Percentiles rank a stretch among this genome's conserved stretches.
These are phyloP conservation scores for Phytophthora chlamydospora DNA, from an alignment of 352 stramenopile species.

Conservation along the genomic window DNA sequence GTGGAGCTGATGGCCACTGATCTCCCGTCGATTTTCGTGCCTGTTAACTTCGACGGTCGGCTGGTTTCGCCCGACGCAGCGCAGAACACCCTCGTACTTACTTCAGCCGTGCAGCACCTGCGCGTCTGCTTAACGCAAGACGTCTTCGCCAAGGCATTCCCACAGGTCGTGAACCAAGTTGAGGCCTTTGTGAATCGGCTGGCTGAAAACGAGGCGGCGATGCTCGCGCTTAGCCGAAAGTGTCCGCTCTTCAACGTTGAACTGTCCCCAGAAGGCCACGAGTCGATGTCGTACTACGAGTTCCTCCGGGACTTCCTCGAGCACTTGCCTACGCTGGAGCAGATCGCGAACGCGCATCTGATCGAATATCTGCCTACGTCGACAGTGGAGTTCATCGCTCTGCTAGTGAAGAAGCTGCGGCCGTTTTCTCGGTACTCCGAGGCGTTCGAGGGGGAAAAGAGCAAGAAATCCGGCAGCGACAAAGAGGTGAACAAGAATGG, in stretches of 20 bases:
- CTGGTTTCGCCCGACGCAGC: conserved; percentile 39
- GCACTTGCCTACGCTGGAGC: conserved; percentile 49
- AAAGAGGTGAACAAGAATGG: conserved; percentile 77
- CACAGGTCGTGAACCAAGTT: conserved; percentile 52
- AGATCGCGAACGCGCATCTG: conserved; percentile 59
- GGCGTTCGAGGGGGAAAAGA: conserved; percentile 74
- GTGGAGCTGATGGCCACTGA: conserved; percentile 43
- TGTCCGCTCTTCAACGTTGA: conserved; percentile 55
- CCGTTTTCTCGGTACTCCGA: conserved; percentile 77
- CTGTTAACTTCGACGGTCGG: conserved; percentile 64
- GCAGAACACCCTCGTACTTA: conserved; percentile 59
- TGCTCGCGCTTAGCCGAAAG: conserved; percentile 52
- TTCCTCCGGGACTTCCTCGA: conserved; percentile 63
- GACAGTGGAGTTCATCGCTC: conserved; percentile 56
- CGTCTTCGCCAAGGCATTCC: conserved; percentile 59
- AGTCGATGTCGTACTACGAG: conserved; percentile 62
- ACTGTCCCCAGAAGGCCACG: conserved; percentile 24
- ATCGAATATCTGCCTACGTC: conserved; percentile 48
- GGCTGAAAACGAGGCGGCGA: conserved; percentile 36
- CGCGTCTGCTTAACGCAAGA: conserved; percentile 59
- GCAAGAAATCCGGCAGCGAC: conserved; percentile 75
- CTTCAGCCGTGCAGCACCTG: conserved; percentile 63
- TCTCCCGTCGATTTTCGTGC: conserved; percentile 61
- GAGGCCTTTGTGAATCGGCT: conserved; percentile 63
- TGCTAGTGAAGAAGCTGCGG: conserved; percentile 78